Evolutionary conservation across 768 basidiomycete species (phyloP).

Genomic region (Amanita pallidorosea): DNA sequence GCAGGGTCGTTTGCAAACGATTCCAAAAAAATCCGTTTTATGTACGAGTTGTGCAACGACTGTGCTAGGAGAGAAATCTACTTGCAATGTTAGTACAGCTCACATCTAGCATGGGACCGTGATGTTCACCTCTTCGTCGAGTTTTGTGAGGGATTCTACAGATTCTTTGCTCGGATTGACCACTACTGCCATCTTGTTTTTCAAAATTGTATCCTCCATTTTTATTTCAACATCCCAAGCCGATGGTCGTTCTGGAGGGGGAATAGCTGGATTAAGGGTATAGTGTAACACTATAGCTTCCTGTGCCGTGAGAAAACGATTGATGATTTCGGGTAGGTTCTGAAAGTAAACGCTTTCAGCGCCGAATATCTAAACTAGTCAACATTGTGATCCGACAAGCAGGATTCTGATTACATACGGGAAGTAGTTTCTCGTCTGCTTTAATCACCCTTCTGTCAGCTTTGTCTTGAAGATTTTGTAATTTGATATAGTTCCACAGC

Average conservation of each 20-base stretch:
- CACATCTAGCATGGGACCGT: not conserved
- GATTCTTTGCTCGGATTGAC: constrained; percentile 63
- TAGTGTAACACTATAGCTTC: constrained; percentile 81
- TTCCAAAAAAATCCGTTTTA: constrained; percentile 79
- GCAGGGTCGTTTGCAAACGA: constrained; percentile 74
- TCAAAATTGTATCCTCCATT: constrained; percentile 68
- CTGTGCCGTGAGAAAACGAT: constrained; percentile 64
- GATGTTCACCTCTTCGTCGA: constrained; percentile 82
- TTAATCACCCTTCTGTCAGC: constrained; percentile 62
- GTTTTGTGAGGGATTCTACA: constrained; percentile 48
- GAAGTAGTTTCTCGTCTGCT: constrained; percentile 55
- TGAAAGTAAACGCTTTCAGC: constrained; percentile 65
- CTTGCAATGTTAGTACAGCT: not conserved
- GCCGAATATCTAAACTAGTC: constrained; percentile 47
- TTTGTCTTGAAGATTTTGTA: constrained; percentile 75
- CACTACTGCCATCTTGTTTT: constrained; percentile 67
- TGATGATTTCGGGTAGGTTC: constrained; percentile 75
- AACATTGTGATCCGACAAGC: not conserved
- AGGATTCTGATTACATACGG: constrained; percentile 27
- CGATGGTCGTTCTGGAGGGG: constrained; percentile 57
- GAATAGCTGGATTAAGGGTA: constrained; percentile 47
- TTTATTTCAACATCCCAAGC: constrained; percentile 89
- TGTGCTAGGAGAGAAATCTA: constrained; percentile 81
- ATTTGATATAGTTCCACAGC: constrained; percentile 89
- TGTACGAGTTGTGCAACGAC: constrained; percentile 76